phyloP scores from a whole-genome alignment of 805 yeast species.

The Dipodascus geniculatus region DNA sequence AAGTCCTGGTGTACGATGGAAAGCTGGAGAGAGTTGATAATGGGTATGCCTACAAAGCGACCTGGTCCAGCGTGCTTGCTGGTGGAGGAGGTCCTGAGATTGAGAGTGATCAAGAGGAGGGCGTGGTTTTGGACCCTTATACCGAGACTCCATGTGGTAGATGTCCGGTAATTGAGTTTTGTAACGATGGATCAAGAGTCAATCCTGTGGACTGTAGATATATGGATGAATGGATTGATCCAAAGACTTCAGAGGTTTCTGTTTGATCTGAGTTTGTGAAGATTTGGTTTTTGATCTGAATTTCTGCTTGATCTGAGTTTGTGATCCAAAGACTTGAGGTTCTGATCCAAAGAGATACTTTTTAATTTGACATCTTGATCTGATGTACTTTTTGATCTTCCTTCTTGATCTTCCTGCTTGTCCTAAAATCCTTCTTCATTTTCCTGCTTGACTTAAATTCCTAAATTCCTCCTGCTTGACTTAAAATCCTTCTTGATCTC shows the following conservation, averaged over 20 bases:
- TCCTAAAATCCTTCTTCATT: too few species aligned
- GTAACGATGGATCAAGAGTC: conserved; percentile 23
- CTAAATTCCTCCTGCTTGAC: too few species aligned
- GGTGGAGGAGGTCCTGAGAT: conserved; percentile 33
- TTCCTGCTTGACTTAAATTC: too few species aligned
- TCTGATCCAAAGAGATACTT: too few species aligned
- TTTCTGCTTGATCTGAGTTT: too few species aligned
- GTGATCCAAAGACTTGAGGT: too few species aligned
- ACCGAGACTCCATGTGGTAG: conserved; percentile 25
- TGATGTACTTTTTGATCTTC: too few species aligned
- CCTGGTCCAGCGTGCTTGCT: conserved; percentile 71
- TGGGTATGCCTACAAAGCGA: conserved; percentile 60
- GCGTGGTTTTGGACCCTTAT: conserved; percentile 14
- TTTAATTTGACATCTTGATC: too few species aligned
- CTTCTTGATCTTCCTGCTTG: too few species aligned
- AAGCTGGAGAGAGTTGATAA: conserved; percentile 55
- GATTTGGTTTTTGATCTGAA: background rate
- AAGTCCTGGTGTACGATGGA: conserved; percentile 79
- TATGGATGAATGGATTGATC: conserved; percentile 23
- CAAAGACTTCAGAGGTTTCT: background rate
- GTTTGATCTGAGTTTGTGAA: too few species aligned
- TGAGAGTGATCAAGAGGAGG: conserved; percentile 9
- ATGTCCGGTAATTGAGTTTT: conserved; percentile 21
- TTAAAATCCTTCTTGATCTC: too few species aligned
- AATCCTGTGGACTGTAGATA: conserved; percentile 22